Evolutionary conservation across 23 red algal species (phyloP).

Genomic region (Gracilaria vermiculophylla): DNA sequence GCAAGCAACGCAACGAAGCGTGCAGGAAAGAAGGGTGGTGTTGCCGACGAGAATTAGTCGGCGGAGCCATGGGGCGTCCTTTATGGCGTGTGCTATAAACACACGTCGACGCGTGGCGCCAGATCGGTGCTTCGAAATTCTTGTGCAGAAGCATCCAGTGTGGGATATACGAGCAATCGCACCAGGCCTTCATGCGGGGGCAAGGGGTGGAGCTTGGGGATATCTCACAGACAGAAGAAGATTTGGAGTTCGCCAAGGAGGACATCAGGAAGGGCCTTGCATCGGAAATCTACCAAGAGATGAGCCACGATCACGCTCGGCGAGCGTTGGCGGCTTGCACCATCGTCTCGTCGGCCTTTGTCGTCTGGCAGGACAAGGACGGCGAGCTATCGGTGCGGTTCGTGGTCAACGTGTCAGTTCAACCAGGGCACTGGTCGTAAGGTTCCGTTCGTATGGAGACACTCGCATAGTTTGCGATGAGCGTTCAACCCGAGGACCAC

Average conservation of each 20-base stretch:
- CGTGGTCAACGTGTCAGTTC: slow-evolving; percentile 27
- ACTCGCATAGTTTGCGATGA: slow-evolving; percentile 4
- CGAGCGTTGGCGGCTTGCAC: neutral
- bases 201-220: neutral
- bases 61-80: too few species aligned
- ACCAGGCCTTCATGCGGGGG: neutral
- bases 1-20: neutral
- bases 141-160: neutral
- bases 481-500: neutral
- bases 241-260: neutral
- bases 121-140: slow-evolving; percentile 24
- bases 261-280: slow-evolving; percentile 7
- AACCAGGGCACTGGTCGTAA: neutral
- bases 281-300: slow-evolving; percentile 3
- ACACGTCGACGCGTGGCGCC: neutral
- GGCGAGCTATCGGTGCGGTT: slow-evolving; percentile 3
- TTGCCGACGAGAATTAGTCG: too few species aligned
- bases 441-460: slow-evolving; percentile 17
- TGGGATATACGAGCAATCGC: neutral
- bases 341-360: slow-evolving; percentile 23
- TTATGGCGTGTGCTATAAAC: too few species aligned
- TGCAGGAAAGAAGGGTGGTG: neutral
- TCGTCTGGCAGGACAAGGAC: neutral
- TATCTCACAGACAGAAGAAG: slow-evolving; percentile 11
- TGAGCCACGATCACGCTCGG: neutral